phyloP scores from a whole-genome alignment of 1,139 yeast genomes.

The Yamadazyma spencermartinsiae region DNA sequence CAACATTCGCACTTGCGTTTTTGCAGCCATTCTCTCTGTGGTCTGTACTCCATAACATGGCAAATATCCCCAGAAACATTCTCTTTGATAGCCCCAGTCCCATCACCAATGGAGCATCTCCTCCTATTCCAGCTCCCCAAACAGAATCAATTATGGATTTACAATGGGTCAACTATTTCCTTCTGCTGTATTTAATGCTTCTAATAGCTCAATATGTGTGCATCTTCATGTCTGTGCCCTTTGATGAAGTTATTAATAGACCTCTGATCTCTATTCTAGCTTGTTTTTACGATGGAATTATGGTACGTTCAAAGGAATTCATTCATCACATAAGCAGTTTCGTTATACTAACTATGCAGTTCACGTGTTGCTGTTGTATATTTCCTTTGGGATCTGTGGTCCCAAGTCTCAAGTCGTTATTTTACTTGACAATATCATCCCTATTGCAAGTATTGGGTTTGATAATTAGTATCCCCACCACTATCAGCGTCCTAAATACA shows the following conservation, averaged over 20 bases:
- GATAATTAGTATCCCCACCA: constrained; percentile 20
- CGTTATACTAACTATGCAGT: constrained; percentile 20
- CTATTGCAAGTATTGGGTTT: constrained; percentile 25
- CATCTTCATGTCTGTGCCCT: constrained; percentile 43
- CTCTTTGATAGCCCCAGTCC: constrained; percentile 5
- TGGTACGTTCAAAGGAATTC: too few relatives aligned
- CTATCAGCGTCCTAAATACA: constrained; percentile 21
- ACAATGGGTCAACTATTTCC: constrained; percentile 19
- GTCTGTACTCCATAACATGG: constrained; percentile 8
- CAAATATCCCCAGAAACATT: constrained; percentile 8
- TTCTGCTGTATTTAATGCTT: constrained; percentile 28
- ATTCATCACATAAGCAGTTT: too few relatives aligned
- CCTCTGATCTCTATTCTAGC: constrained; percentile 34
- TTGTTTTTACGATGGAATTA: constrained; percentile 25
- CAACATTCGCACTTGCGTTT: constrained; percentile 2
- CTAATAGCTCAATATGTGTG: constrained; percentile 39
- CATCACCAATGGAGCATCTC: background rate
- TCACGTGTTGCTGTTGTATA: constrained; percentile 21
- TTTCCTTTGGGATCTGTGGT: constrained; percentile 16
- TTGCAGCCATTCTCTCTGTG: constrained; percentile 7
- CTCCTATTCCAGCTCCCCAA: constrained; percentile 3
- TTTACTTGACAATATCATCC: constrained; percentile 21
- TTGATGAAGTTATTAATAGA: constrained; percentile 41
- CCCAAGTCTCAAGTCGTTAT: constrained; percentile 20
- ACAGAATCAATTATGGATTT: constrained; percentile 15